Conservation (phyloP, 768 basidiomycete genomes). For the Chalciporus sphaerocephalus region DNA sequence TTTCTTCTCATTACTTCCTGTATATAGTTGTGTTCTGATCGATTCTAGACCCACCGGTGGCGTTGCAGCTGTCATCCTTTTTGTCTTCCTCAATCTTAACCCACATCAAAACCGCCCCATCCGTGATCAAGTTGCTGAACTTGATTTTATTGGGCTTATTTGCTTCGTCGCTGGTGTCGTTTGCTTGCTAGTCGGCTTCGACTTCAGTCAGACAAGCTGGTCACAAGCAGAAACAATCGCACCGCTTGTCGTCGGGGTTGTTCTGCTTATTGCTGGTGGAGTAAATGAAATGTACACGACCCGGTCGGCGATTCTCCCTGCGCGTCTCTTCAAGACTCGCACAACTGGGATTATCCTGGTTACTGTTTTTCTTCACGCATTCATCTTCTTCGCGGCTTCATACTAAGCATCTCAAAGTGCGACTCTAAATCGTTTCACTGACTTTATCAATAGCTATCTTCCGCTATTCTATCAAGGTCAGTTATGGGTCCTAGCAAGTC, state of each 20-base stretch:
- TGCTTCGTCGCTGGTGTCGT: too few relatives aligned
- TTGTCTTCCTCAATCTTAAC: too few relatives aligned
- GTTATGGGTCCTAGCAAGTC: neutral
- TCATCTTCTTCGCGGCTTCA: slow-evolving; percentile 51
- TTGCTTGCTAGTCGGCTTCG: too few relatives aligned
- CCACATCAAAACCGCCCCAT: too few relatives aligned
- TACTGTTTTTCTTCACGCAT: slow-evolving; percentile 55
- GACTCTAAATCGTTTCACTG: neutral
- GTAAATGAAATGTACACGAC: slow-evolving; percentile 56
- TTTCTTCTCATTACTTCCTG: neutral
- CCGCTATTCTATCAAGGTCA: slow-evolving; percentile 62
- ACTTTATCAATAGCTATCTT: slow-evolving; percentile 42
- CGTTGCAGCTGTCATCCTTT: too few relatives aligned
- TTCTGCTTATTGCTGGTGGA: slow-evolving; percentile 42
- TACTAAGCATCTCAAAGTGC: slow-evolving; percentile 13
- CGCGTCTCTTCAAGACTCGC: slow-evolving; percentile 58
- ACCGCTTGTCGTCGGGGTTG: slow-evolving; percentile 50
- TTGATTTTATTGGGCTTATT: too few relatives aligned
- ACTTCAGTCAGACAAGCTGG: slow-evolving; percentile 65
- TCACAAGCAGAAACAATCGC: slow-evolving; percentile 52
- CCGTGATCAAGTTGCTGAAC: too few relatives aligned
- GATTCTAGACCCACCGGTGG: too few relatives aligned
- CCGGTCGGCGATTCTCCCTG: slow-evolving; percentile 64
- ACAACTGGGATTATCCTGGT: slow-evolving; percentile 63
- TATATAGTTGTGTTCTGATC: neutral